Evolutionary conservation across 495 filamentous ascomycete genomes (phyloP), one percentile per base, ranked within the genome.

Genomic region (Aspergillus homomorphus): DNA sequence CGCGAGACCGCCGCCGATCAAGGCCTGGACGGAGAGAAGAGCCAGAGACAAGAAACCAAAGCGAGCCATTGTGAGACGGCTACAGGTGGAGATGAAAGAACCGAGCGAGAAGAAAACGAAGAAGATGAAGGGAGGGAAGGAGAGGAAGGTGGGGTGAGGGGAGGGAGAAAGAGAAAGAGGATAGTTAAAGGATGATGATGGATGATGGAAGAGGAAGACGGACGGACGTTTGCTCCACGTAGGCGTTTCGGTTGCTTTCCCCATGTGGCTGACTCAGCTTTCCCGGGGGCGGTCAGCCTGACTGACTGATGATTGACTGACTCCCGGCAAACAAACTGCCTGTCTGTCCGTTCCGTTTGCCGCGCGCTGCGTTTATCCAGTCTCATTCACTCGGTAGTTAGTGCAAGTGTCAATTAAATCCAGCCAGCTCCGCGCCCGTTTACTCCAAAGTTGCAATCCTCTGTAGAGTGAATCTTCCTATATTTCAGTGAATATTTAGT

Each of bases 11-110:
- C 83, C 82, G 62, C 84, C 84, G 60, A 80, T 78, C 58, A 86
- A 76, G 46, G 84, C 82, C 65, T 87, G 86, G 61, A 91, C 81
- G 46, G 87, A 85, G 66, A 91, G 76, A 49, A 91, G 73, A 54
- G 84, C 86, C 57, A 93, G 77, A 62, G 85, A 80, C 66, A 88
- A 82, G 69, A 88, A 84, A 75, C 84, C 84, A 69, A 86, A 80
- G 71, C 85, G 84, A 74, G 86, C 85, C 89, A 92, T 92, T 66
- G 70, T 81, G 81, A 68, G 53, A 53, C 33, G 33, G 48, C 48
- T 43, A 38, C 26, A 44, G 16, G 23, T 38, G 14, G 51, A 58
- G 54, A 60, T 24, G 24, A 59, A 59, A 56, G 55, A 64, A 59
- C 66, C 41, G 57, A 60, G 54, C 30, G 50, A 64, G 62, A 67